A percentile compares a stretch with the other conserved stretches of the same genome.
phyloP scores from a whole-genome alignment of 2,329 filamentous ascomycete species.

The Scedosporium boydii region DNA sequence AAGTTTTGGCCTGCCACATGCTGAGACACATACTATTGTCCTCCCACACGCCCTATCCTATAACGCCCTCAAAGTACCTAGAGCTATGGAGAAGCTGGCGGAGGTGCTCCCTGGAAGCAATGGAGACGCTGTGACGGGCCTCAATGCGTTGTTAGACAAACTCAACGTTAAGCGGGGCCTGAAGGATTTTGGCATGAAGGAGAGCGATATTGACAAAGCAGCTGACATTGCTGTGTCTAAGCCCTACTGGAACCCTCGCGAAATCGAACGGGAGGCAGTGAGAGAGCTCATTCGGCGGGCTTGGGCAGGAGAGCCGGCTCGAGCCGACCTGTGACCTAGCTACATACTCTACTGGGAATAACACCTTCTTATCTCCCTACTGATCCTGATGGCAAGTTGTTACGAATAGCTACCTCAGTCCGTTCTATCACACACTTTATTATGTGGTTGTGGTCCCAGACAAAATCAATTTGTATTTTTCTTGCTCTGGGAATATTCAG shows the following conservation, averaged over 20 bases:
- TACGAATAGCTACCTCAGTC: too few relatives aligned
- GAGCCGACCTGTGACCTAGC: too few relatives aligned
- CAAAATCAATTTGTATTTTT: too few relatives aligned
- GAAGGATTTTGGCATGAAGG: conserved; percentile 48
- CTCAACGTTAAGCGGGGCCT: conserved; percentile 42
- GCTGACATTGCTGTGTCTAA: conserved; percentile 48
- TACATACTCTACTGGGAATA: too few relatives aligned
- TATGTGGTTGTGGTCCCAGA: too few relatives aligned
- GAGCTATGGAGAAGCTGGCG: conserved; percentile 42
- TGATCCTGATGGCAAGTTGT: too few relatives aligned
- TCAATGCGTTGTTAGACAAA: conserved; percentile 46
- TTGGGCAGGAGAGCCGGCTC: too few relatives aligned
- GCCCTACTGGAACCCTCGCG: conserved; percentile 50
- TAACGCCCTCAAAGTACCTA: conserved; percentile 45
- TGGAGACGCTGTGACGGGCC: conserved; percentile 46
- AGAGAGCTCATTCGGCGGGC: conserved; percentile 47
- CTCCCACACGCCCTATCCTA: conserved; percentile 55
- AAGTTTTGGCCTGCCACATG: conserved; percentile 53
- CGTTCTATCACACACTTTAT: too few relatives aligned
- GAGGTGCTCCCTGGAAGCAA: conserved; percentile 44
- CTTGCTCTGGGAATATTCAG: too few relatives aligned
- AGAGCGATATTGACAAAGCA: conserved; percentile 49
- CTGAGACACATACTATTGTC: conserved; percentile 55
- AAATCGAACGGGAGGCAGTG: conserved; percentile 39
- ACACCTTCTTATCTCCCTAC: too few relatives aligned